Evolutionary conservation across 805 yeast species (phyloP).

Genomic region (Yarrowia divulgata): DNA sequence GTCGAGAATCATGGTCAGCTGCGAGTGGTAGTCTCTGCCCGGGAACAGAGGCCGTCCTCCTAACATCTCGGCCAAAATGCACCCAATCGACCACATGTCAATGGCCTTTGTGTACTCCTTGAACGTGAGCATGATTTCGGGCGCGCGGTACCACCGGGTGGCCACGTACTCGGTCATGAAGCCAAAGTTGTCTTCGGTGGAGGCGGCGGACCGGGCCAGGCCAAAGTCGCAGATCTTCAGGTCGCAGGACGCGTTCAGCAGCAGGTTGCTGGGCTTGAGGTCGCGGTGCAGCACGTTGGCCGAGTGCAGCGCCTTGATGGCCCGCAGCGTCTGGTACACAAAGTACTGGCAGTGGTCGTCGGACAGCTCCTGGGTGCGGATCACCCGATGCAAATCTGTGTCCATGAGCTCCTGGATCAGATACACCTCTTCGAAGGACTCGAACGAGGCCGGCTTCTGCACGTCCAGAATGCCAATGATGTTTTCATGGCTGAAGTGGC

Average conservation of each 20-base stretch:
- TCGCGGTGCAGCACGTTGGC: constrained; percentile 96
- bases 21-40: constrained; percentile 93
- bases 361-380: constrained; percentile 82
- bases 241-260: constrained; percentile 91
- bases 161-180: constrained; percentile 98
- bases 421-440: constrained; percentile 84
- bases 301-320: constrained; percentile 86
- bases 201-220: constrained; percentile 70
- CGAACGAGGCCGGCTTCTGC: constrained; percentile 80
- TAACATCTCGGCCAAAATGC: constrained; percentile 90
- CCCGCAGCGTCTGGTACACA: constrained; percentile 88
- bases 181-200: constrained; percentile 69
- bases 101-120: constrained; percentile 93
- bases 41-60: constrained; percentile 89
- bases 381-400: constrained; percentile 97
- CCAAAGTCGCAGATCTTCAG: constrained; percentile 95
- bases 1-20: constrained; percentile 81
- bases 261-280: constrained; percentile 84
- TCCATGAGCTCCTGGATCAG: constrained; percentile 89
- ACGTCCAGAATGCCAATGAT: constrained; percentile 88
- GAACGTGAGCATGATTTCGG: constrained; percentile 94
- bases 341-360: constrained; percentile 96
- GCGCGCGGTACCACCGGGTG: constrained; percentile 97
- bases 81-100: constrained; percentile 97
- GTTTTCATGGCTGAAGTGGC: constrained; percentile 92